A percentile compares a stretch with the other conserved stretches of the same genome.
Evolutionary conservation across 2,329 filamentous ascomycete species (phyloP).

Genomic region (Aaosphaeria arxii): DNA sequence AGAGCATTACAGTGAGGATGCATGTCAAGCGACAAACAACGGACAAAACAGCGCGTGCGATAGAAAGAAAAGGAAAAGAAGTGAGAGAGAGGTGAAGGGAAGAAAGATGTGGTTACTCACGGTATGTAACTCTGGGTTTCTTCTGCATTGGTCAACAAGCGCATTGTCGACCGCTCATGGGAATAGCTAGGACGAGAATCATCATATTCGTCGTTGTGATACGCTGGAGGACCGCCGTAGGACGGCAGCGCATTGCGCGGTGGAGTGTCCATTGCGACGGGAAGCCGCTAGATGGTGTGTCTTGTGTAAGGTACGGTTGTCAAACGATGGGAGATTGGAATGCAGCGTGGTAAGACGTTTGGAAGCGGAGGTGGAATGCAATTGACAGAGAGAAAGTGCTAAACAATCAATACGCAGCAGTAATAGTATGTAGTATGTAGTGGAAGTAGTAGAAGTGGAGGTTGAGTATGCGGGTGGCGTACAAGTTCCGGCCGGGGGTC

Average conservation of each 20-base stretch:
- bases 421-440: too few species aligned
- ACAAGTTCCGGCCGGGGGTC: too few species aligned
- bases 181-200: constrained; percentile 30
- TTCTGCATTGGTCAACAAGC: constrained; percentile 48
- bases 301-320: not conserved
- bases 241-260: constrained; percentile 19
- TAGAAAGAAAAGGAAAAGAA: constrained; percentile 2
- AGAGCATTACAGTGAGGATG: constrained; percentile 10
- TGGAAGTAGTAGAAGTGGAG: too few species aligned
- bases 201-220: constrained; percentile 38
- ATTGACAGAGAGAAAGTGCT: not conserved
- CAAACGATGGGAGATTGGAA: not conserved
- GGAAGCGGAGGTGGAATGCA: not conserved
- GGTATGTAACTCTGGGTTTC: constrained; percentile 40
- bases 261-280: constrained; percentile 33
- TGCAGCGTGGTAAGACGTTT: not conserved
- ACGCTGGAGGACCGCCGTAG: constrained; percentile 44
- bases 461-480: too few species aligned
- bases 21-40: constrained; percentile 18
- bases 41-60: constrained; percentile 10
- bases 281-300: not conserved
- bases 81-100: constrained; percentile 9
- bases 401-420: too few species aligned
- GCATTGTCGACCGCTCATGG: constrained; percentile 47
- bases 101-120: constrained; percentile 32